Conservation (phyloP, 2,329 filamentous ascomycete species). For the Aureobasidium vineae region DNA sequence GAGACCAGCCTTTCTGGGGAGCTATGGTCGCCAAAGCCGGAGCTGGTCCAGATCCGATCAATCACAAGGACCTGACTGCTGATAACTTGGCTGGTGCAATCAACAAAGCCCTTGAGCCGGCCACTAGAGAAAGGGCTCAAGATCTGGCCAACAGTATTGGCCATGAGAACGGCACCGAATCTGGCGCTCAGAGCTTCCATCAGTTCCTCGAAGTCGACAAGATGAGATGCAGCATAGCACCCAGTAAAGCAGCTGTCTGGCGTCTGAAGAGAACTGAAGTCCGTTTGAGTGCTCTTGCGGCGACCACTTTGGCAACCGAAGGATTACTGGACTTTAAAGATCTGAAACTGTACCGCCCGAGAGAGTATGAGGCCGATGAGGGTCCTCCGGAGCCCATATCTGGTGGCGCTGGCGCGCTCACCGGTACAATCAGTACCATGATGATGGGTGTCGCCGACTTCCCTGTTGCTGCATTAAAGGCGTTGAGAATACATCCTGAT, state of each 20-base stretch:
- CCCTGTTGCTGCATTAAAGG: slow-evolving; percentile 53
- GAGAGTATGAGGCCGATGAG: slow-evolving; percentile 71
- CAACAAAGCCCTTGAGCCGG: slow-evolving; percentile 40
- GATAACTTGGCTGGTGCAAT: slow-evolving; percentile 46
- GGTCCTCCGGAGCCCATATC: slow-evolving; percentile 77
- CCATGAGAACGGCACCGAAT: slow-evolving; percentile 41
- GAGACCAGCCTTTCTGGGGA: slow-evolving; percentile 59
- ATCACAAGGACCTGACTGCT: slow-evolving; percentile 43
- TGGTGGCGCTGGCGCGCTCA: slow-evolving; percentile 68
- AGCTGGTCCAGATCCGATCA: slow-evolving; percentile 42
- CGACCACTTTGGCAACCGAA: slow-evolving; percentile 62
- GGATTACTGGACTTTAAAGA: slow-evolving; percentile 64
- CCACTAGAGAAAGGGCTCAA: slow-evolving; percentile 38
- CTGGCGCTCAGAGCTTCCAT: slow-evolving; percentile 46
- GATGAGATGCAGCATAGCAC: slow-evolving; percentile 66
- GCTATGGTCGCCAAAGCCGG: slow-evolving; percentile 53
- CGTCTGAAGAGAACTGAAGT: slow-evolving; percentile 64
- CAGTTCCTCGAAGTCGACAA: slow-evolving; percentile 56
- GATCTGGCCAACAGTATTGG: slow-evolving; percentile 43
- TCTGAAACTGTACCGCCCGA: slow-evolving; percentile 60
- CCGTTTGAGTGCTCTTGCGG: slow-evolving; percentile 67
- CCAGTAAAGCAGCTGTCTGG: slow-evolving; percentile 69
- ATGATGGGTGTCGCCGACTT: slow-evolving; percentile 76
- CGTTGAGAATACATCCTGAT: slow-evolving; percentile 42
- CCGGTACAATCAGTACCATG: slow-evolving; percentile 73